Evolutionary conservation across 228 moss, liverwort and hornwort genomes (phyloP), one percentile per base, ranked within the genome.

Genomic region (Sphagnum fallax): DNA sequence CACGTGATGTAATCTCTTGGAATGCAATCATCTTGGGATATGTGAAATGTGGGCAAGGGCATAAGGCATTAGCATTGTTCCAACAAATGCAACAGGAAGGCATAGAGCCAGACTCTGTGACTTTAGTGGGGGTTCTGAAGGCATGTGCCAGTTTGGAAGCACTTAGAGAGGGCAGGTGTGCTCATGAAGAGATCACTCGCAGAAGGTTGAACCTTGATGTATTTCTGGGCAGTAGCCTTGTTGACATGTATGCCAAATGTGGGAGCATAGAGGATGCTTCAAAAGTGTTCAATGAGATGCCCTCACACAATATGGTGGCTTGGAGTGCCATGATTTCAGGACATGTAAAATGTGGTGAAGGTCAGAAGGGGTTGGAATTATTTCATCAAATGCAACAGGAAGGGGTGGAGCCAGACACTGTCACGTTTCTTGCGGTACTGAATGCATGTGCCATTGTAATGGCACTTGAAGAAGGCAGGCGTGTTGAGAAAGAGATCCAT

Each of bases 201-300:
- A 57, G 49, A 6, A 61, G 75, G 53, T 53, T 61, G 52, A 63
- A 69, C 4, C 51, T 67, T 14, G 47, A 60, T 52, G 68, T 68
- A 51, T 52, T 55, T 48, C 11, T 74, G 48, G 74, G 61, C 60
- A 68, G 61, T 62, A 47, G 62, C 68, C 74, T 74, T 48, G 62
- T 74, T n/a, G 61, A 68, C 74, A 74, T 74, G 74, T 74, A 74
- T n/a, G 67, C 74, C 52, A 63, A 62, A 68, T 74, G 74, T 52
- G 65, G 65, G 50, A 66, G 49, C 50, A 51, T 66, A 48, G 50
- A 66, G 6, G 65, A 49, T 51, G 65, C 65, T 12, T 14, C 6
- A 11, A 13, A 10, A 49, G 48, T 66, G 49, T 66, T 66, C 49
- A 48, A 66, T 50, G 50, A 13, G 13, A 66, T 66, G 65, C 12